These are phyloP conservation scores for Rhexocercosporidium sp. DNA, from an alignment of 2,329 filamentous ascomycete genomes.

Conservation along the genomic window DNA sequence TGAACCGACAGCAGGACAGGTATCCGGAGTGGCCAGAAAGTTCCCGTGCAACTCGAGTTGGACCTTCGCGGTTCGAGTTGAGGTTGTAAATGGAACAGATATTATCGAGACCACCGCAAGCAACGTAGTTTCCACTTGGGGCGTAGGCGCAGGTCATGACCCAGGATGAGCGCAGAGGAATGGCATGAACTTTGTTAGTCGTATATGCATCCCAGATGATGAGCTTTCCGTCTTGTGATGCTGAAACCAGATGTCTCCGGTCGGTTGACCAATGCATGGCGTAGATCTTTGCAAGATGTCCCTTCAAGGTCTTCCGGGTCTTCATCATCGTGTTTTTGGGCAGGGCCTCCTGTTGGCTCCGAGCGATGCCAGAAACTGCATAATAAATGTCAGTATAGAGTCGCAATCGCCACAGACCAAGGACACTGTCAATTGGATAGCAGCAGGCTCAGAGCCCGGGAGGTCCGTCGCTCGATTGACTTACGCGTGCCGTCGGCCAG, in stretches of 20 bases:
- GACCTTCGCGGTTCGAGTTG: conserved; percentile 91
- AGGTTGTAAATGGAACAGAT: conserved; percentile 99
- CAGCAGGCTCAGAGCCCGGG: not conserved
- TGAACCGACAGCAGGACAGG: conserved; percentile 97
- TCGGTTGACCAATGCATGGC: conserved; percentile 99
- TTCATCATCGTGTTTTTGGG: conserved; percentile 94
- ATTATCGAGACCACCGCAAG: conserved; percentile 97
- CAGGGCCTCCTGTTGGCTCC: conserved; percentile 89
- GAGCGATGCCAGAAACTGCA: conserved; percentile 87
- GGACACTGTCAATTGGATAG: conserved; percentile 21
- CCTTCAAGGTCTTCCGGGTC: conserved; percentile 94
- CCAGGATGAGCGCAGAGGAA: conserved; percentile 96
- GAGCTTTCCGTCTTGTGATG: conserved; percentile 97
- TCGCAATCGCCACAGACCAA: conserved; percentile 5
- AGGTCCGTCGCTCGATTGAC: conserved; percentile 47
- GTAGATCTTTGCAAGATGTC: conserved; percentile 98
- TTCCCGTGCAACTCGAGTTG: conserved; percentile 92
- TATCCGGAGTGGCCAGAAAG: conserved; percentile 97
- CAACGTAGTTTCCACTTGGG: conserved; percentile 96
- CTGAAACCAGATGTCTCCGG: conserved; percentile 93
- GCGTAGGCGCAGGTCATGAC: conserved; percentile 99
- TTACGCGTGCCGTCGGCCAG: conserved; percentile 96
- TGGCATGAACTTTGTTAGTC: conserved; percentile 99
- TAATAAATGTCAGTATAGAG: conserved; percentile 26
- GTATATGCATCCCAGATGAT: conserved; percentile 99